Percentiles rank a stretch among this genome's conserved stretches.
Evolutionary conservation across 2,329 filamentous ascomycete genomes (phyloP).

Genomic region (Fusarium caatingaense): DNA sequence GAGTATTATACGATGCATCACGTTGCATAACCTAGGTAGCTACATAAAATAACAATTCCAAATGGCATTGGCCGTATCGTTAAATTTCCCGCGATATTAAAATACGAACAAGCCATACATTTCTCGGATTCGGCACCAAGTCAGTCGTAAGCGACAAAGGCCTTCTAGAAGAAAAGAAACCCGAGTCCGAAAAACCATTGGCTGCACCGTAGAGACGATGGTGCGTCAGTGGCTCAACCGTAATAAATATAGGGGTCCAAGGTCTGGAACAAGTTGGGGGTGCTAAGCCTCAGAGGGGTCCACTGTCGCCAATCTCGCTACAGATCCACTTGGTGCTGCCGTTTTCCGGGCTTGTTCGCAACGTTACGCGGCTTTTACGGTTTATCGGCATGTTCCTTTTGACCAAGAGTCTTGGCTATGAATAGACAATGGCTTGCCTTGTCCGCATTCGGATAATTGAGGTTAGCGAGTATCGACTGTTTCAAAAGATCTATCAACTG

Average conservation of each 20-base stretch:
- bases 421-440: neutral
- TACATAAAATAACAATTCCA: neutral
- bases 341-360: constrained; percentile 3
- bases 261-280: constrained; percentile 1
- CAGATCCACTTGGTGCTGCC: constrained; percentile 10
- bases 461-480: neutral
- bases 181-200: constrained; percentile 2
- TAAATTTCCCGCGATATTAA: neutral
- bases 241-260: constrained; percentile 4
- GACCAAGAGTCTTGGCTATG: neutral
- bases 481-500: neutral
- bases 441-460: neutral
- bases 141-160: neutral
- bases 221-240: constrained; percentile 7
- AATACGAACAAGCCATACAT: neutral
- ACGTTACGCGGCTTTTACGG: constrained; percentile 18
- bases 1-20: neutral
- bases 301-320: neutral
- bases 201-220: neutral
- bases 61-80: neutral
- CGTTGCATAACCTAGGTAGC: neutral
- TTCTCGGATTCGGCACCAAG: neutral
- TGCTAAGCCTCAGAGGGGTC: neutral
- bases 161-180: neutral
- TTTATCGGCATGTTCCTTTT: constrained; percentile 1